Evolutionary conservation across 441 rosid genomes (phyloP), one percentile per base, ranked within the genome.

Genomic region (Brassica balearica): DNA sequence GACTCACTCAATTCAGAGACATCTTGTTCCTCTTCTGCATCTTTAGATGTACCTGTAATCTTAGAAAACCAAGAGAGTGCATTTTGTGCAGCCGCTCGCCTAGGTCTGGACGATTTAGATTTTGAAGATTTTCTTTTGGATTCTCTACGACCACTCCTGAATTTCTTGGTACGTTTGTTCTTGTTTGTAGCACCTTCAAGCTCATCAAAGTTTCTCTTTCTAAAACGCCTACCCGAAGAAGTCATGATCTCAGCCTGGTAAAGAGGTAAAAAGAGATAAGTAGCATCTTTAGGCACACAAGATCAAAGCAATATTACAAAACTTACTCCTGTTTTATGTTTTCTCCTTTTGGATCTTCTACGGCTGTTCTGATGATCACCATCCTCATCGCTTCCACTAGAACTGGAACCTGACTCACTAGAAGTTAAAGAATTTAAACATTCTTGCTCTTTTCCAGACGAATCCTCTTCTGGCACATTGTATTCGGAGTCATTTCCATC

Each of bases 401-500:
- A 79, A 83, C 89, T 87, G 84, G 90, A 87, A 75, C 82, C 91
- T 67, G 87, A 85, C 85, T 84, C 91, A 77, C 84, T 89, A 72
- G 94, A 90, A 38, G 75, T 56, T 36, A 89, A 86, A 82, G 86
- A 90, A 82, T 83, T 86, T 72, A 86, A 69, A 85, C 91, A 88
- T 85, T 87, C 93, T 81, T 85, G 91, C 75, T 89, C 97, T 62
- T 86, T 96, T 69, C 88, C 96, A 29, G 87, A 80, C 23, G 94
- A 89, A 83, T 78, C 75, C 80, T 91, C 99, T 79, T 92, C 98
- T 29, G 96, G 82, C 56, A 86, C 90, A 84, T 91, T 90, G 83
- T 96, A 96, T 85, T 96, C 99, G 1, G 99, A 96, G 84, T 96
- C 99, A 83, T 84, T 89, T 77, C 90, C 99, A 84, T 92, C 97